Evolutionary conservation across 192 early-diverging fungal species (phyloP).

Genomic region (Coemansia javaensis): DNA sequence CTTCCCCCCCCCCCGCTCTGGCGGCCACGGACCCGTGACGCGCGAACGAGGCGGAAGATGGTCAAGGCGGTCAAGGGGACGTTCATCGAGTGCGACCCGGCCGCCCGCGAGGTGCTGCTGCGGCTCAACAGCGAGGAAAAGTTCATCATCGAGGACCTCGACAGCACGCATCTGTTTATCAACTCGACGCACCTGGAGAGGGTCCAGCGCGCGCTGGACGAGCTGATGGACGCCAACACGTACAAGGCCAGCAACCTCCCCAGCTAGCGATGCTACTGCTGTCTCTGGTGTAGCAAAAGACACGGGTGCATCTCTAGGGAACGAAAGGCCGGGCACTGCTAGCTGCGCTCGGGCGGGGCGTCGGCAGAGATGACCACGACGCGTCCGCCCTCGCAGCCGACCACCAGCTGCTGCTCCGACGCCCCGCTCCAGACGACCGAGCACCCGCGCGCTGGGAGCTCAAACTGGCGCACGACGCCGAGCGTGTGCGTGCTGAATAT

Average conservation of each 20-base stretch:
- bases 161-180: slow-evolving; percentile 77
- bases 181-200: slow-evolving; percentile 56
- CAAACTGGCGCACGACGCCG: slow-evolving; percentile 37
- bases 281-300: no score
- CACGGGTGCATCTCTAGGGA: no score
- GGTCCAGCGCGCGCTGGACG: slow-evolving; percentile 60
- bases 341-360: not conserved
- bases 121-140: slow-evolving; percentile 62
- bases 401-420: slow-evolving; percentile 30
- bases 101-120: slow-evolving; percentile 71
- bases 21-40: not conserved
- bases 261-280: slow-evolving; percentile 1
- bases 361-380: slow-evolving; percentile 33
- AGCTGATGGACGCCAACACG: slow-evolving; percentile 68
- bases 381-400: slow-evolving; percentile 36
- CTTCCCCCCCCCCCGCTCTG: no score
- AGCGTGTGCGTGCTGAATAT: slow-evolving; percentile 28
- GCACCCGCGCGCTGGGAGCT: slow-evolving; percentile 38
- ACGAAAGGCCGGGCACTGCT: not conserved
- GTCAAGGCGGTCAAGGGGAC: slow-evolving; percentile 45
- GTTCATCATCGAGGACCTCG: slow-evolving; percentile 81
- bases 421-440: slow-evolving; percentile 36
- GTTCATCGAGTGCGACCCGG: slow-evolving; percentile 68
- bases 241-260: slow-evolving; percentile 55
- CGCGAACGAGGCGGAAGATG: slow-evolving; percentile 10